Evolutionary conservation across 2,329 filamentous ascomycete genomes (phyloP).

Genomic region (Alternaria incomplexa): DNA sequence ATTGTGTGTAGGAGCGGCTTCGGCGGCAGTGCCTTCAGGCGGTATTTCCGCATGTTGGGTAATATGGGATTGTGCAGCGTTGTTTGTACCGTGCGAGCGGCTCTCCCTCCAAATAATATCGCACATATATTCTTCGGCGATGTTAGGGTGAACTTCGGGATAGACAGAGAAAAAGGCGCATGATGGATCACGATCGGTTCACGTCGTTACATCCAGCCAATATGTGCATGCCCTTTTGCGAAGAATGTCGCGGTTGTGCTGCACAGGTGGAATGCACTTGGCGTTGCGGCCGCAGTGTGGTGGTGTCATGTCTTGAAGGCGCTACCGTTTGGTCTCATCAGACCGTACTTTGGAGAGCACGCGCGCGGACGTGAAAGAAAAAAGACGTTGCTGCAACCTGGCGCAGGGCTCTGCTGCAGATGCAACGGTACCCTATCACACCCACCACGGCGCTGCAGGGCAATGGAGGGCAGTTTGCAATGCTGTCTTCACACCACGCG

Average conservation of each 20-base stretch:
- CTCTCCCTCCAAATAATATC: neutral
- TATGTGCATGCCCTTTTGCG: neutral
- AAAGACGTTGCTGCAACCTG: conserved; percentile 1
- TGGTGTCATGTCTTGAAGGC: conserved; percentile 11
- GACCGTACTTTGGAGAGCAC: neutral
- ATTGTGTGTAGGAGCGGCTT: neutral
- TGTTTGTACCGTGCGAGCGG: neutral
- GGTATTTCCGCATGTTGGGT: neutral
- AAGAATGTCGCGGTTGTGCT: neutral
- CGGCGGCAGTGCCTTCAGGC: neutral
- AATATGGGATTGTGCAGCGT: neutral
- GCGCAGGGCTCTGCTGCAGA: conserved; percentile 10
- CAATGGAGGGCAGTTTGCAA: conserved; percentile 7
- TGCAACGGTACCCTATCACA: conserved; percentile 9
- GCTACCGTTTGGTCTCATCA: conserved; percentile 1
- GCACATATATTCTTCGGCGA: neutral
- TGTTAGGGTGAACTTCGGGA: conserved; percentile 5
- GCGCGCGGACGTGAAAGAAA: neutral
- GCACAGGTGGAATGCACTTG: neutral
- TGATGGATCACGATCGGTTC: conserved; percentile 13
- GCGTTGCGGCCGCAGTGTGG: neutral
- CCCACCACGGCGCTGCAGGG: conserved; percentile 9
- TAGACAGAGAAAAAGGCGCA: conserved; percentile 5
- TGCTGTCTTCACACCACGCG: conserved; percentile 10
- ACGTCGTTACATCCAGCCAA: neutral